A percentile compares a stretch with the other conserved stretches of the same genome.
These are phyloP conservation scores for Carex myosuroides DNA, from an alignment of 176 grass and related monocot species.

Conservation along the genomic window DNA sequence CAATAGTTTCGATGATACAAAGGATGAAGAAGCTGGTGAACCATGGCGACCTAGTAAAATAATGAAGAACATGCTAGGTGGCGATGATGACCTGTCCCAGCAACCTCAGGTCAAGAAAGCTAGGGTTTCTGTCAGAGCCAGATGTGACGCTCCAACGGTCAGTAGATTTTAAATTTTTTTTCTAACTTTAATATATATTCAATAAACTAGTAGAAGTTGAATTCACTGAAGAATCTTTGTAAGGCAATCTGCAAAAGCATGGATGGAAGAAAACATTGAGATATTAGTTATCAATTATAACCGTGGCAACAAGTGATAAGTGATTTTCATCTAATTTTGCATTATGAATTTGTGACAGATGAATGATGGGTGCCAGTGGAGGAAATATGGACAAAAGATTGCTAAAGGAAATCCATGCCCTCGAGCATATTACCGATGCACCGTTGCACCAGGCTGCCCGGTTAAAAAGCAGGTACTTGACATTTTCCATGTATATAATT, in stretches of 20 bases:
- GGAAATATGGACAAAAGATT: conserved; percentile 88
- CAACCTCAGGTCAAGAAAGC: conserved; percentile 55
- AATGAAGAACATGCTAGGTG: conserved; percentile 21
- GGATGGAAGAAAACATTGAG: no score
- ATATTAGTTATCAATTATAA: background rate
- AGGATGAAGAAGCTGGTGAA: conserved; percentile 30
- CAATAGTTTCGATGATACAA: conserved; percentile 40
- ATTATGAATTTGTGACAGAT: conserved; percentile 38
- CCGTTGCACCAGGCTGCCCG: conserved; percentile 54
- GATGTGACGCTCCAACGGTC: conserved; percentile 73
- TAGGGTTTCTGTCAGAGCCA: conserved; percentile 63
- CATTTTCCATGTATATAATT: background rate
- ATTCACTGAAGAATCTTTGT: background rate
- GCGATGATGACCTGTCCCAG: conserved; percentile 30
- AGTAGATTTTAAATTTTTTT: background rate
- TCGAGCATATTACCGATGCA: conserved; percentile 79
- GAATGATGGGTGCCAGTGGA: conserved; percentile 88
- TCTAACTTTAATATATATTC: background rate
- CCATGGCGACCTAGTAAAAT: conserved; percentile 42
- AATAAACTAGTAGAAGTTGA: background rate
- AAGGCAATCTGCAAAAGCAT: background rate
- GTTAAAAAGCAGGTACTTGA: conserved; percentile 79
- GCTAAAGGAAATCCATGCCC: conserved; percentile 85
- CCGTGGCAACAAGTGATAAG: background rate
- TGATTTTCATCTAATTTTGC: background rate